Percentiles rank a stretch among this genome's conserved stretches.
Conservation (phyloP, 2,329 filamentous ascomycete genomes). For the Claviceps fusiformis region DNA sequence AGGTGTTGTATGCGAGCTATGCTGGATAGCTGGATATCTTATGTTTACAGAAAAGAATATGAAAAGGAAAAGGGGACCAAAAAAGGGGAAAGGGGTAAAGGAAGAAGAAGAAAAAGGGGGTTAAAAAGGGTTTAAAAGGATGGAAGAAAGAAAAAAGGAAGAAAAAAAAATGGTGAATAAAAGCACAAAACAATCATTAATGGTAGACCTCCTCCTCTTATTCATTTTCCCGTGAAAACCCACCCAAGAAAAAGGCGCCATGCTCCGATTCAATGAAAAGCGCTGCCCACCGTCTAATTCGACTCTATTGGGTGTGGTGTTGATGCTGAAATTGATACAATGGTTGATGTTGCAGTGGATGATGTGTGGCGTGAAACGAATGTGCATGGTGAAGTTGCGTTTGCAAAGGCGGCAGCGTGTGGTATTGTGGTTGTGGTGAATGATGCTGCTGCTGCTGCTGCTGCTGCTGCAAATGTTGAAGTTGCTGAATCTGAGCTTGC, state of each 20-base stretch:
- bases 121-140: too few relatives aligned
- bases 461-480: not conserved
- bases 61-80: not conserved
- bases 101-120: too few relatives aligned
- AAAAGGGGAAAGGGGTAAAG: not conserved
- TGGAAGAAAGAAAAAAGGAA: not conserved
- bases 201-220: too few relatives aligned
- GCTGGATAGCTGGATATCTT: not conserved
- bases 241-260: not conserved
- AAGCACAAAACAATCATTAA: not conserved
- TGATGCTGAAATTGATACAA: conserved; percentile 3
- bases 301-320: conserved; percentile 3
- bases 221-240: too few relatives aligned
- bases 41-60: not conserved
- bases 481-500: conserved; percentile 1
- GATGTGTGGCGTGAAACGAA: not conserved
- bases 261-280: not conserved
- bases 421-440: not conserved
- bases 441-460: not conserved
- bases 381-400: not conserved
- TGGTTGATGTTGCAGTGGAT: conserved; percentile 1
- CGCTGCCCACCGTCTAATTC: not conserved
- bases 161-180: not conserved
- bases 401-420: not conserved
- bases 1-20: not conserved